These are phyloP conservation scores for Emergomyces orientalis DNA, from an alignment of 2,329 filamentous ascomycete genomes.

Conservation along the genomic window DNA sequence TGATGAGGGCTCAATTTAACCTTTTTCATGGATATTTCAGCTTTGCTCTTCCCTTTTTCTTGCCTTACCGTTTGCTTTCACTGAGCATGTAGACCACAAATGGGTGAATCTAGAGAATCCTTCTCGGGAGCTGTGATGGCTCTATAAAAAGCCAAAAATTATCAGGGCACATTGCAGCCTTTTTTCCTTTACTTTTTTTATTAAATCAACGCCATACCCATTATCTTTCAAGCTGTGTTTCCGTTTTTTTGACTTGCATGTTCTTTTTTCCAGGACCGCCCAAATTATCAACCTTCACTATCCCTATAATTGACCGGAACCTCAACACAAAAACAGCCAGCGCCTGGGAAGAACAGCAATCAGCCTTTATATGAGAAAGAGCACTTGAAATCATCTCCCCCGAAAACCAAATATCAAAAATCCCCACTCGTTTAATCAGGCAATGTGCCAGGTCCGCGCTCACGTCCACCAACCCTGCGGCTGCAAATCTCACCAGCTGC, in stretches of 20 bases:
- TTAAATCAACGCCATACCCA: background rate
- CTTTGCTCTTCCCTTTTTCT: background rate
- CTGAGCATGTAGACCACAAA: background rate
- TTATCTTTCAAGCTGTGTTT: background rate
- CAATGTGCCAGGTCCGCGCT: slow-evolving; percentile 16
- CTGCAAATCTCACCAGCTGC: slow-evolving; percentile 14
- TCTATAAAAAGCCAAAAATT: background rate
- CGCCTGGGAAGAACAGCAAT: background rate
- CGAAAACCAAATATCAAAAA: background rate
- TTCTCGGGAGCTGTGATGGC: background rate
- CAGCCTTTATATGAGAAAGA: background rate
- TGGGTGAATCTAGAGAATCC: background rate
- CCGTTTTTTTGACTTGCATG: background rate
- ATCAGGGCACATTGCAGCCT: background rate
- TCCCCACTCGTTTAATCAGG: background rate
- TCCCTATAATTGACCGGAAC: background rate
- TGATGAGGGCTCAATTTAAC: background rate
- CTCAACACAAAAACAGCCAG: background rate
- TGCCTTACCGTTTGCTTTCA: background rate
- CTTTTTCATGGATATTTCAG: background rate
- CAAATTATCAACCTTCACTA: background rate
- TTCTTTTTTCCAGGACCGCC: background rate
- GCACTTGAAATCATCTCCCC: background rate
- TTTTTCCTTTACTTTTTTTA: background rate
- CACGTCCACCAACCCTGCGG: slow-evolving; percentile 14